phyloP scores from a whole-genome alignment of 805 yeast species.

The Groenewaldozyma salmanticensis region DNA sequence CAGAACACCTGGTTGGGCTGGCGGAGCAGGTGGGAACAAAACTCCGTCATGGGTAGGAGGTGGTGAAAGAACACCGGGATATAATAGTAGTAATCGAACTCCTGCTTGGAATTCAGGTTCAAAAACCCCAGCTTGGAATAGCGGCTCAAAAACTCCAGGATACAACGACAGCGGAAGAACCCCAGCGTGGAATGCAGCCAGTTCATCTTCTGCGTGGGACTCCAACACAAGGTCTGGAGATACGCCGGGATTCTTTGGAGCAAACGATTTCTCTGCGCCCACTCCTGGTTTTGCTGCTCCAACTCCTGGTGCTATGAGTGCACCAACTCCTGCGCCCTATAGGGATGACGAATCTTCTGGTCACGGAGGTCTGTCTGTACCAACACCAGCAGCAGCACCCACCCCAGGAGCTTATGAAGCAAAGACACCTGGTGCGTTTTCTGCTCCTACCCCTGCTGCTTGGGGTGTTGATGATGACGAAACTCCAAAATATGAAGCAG shows the following conservation, averaged over 20 bases:
- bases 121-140: conserved; percentile 37
- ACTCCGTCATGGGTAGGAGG: conserved; percentile 45
- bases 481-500: conserved; percentile 23
- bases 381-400: conserved; percentile 30
- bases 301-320: conserved; percentile 29
- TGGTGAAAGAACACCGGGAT: conserved; percentile 32
- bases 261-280: conserved; percentile 27
- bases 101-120: conserved; percentile 45
- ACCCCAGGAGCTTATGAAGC: conserved; percentile 31
- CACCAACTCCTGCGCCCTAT: conserved; percentile 33
- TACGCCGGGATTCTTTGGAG: conserved; percentile 14
- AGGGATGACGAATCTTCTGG: no score
- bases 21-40: conserved; percentile 35
- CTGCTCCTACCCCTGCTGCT: conserved; percentile 26
- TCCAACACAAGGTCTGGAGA: conserved; percentile 14
- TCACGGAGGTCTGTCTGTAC: conserved; percentile 31
- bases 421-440: conserved; percentile 29
- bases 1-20: conserved; percentile 34
- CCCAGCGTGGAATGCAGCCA: conserved; percentile 35
- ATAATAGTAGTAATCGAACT: conserved; percentile 34
- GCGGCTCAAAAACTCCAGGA: conserved; percentile 31
- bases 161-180: conserved; percentile 32
- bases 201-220: conserved; percentile 40
- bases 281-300: conserved; percentile 31
- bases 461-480: conserved; percentile 26